Evolutionary conservation across 2,329 filamentous ascomycete species (phyloP), one percentile per base, ranked within the genome.

Genomic region (Claviceps digitariae): DNA sequence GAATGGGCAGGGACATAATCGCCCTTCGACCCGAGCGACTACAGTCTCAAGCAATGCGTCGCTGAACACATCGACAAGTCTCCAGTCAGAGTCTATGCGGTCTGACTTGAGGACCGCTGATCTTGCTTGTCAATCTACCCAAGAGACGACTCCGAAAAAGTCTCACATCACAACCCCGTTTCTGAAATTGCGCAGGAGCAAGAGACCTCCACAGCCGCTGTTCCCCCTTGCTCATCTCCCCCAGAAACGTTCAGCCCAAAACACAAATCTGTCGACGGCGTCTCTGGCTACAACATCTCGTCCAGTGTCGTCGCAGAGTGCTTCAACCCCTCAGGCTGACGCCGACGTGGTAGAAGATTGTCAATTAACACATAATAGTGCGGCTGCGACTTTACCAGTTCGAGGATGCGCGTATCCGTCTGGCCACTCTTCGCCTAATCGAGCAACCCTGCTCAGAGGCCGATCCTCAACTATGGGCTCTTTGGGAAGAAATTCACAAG

Each of bases 401-500:
- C 59, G 63, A n/a, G 63, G 56, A 10, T 53, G 48, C 17, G 62
- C 59, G 23, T 52, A 72, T 43, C 73, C 77, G 53, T 78, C 75
- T 2, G 82, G 81, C 21, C 82, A 81, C 52, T 95, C 91, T 0
- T 84, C 80, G 6, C 81, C 82, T 15, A 81, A 79, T 2, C 79
- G 83, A 54, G 71, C 76, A 50, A 70, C 81, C 25, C 76, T 78
- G 23, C 70, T 83, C 50, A 78, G 90, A 59, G 86, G 84, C 51
- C 81, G 93, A 58, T 95, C 93, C 20, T 95, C 90, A 5, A 97
- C 93, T 0, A 78, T 95, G 72, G 90, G 87, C 62, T 97, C 91
- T 1, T 69, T 91, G 45, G 82, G 84, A 20, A 82, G 85, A 57
- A 77, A 80, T 52, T 87, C 84, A 1, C 82, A 83, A 52, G 87